Evolutionary conservation across 2,329 filamentous ascomycete genomes (phyloP).

Genomic region (Triangularia setosa): DNA sequence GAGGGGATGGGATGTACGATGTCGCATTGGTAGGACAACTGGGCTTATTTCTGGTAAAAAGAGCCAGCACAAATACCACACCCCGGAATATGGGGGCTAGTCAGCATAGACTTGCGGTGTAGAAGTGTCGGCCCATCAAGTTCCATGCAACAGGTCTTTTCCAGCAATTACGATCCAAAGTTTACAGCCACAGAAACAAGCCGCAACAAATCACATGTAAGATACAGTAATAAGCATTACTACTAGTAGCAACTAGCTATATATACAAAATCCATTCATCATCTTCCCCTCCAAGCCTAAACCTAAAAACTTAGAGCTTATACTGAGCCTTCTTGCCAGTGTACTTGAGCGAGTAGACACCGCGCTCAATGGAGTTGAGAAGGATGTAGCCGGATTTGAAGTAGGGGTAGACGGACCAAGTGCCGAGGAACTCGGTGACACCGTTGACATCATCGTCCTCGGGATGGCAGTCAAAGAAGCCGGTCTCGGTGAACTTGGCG

Average conservation of each 20-base stretch:
- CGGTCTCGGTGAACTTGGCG: slow-evolving; percentile 42
- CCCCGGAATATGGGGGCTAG: not conserved
- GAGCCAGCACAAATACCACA: not conserved
- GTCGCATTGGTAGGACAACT: not conserved
- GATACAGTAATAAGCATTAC: not conserved
- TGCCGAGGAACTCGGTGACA: slow-evolving; percentile 38
- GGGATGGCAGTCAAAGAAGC: slow-evolving; percentile 49
- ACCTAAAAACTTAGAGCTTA: not conserved
- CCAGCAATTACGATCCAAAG: not conserved
- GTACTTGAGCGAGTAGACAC: slow-evolving; percentile 45
- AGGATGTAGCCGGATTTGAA: slow-evolving; percentile 48
- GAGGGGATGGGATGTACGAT: not conserved
- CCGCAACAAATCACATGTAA: not conserved
- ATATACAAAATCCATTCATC: not conserved
- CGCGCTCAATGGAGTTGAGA: slow-evolving; percentile 50
- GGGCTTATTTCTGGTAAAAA: not conserved
- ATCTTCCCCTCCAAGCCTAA: not conserved
- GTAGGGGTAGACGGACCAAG: slow-evolving; percentile 47
- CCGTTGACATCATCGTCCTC: slow-evolving; percentile 45
- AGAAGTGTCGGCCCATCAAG: too few species aligned
- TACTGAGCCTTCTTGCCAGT: slow-evolving; percentile 14
- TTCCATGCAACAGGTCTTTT: too few species aligned
- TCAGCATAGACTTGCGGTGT: not conserved
- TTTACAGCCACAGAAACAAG: not conserved
- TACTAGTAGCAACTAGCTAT: not conserved